Conservation (phyloP, 768 basidiomycete genomes). For the Paxillus ammoniavirescens region DNA sequence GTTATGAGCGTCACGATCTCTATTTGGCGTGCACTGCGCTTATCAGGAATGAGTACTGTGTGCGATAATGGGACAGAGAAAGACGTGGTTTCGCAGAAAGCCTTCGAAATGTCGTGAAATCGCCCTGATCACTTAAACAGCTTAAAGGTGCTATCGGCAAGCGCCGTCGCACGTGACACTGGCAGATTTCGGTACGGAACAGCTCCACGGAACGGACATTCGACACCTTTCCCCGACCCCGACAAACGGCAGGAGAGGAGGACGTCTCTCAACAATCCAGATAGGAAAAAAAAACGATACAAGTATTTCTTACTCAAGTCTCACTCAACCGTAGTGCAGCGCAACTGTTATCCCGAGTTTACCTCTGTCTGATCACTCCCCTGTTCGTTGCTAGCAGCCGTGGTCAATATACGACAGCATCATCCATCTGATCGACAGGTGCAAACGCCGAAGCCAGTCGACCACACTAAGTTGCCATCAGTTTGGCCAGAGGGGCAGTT, state of each 20-base stretch:
- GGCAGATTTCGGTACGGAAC: constrained; percentile 1
- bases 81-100: constrained; percentile 13
- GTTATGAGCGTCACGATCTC: constrained; percentile 15
- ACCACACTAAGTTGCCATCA: too few species aligned
- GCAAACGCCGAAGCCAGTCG: too few species aligned
- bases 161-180: constrained; percentile 30
- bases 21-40: constrained; percentile 14
- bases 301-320: too few species aligned
- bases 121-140: constrained; percentile 32
- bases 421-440: too few species aligned
- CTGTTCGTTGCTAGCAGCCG: too few species aligned
- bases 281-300: too few species aligned
- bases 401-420: too few species aligned
- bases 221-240: constrained; percentile 9
- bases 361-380: too few species aligned
- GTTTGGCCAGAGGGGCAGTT: too few species aligned
- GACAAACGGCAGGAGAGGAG: not conserved
- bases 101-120: constrained; percentile 10
- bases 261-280: too few species aligned
- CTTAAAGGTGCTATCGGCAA: constrained; percentile 29
- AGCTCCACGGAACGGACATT: constrained; percentile 15
- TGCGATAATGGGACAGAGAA: constrained; percentile 19
- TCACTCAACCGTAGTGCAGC: too few species aligned
- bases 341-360: too few species aligned
- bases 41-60: constrained; percentile 14